Evolutionary conservation across 345 rosid species (phyloP), one percentile per base, ranked within the genome.

Genomic region (Heritiera fomes): DNA sequence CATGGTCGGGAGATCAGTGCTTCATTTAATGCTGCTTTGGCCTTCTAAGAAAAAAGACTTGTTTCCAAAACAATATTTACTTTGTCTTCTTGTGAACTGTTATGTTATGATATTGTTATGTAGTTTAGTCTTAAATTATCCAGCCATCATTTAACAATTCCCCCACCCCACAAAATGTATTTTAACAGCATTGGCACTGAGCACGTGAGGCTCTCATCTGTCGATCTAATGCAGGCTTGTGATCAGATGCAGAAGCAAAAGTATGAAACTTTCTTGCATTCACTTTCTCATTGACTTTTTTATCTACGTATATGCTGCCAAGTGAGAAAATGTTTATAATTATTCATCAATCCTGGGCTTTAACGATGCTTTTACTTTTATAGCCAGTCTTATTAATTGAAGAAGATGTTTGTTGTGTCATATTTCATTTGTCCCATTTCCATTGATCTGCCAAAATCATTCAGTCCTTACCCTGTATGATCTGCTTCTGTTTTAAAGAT

Each of bases 121-220:
- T 55, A 5, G 11, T 68, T 38, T 30, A 77, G 38, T 64, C 32
- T 28, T 23, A 7, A 49, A 23, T 45, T 50, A 71, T 56, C 23
- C 41, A 13, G 17, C 40, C 30, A n/a, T 47, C 11, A 53, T 46
- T 50, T 53, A 53, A 5, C 2, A 28, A 14, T 67, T 77, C 62
- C 46, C 46, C 46, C 7, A 1, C 45, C 17, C 30, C 28, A 53
- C 49, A 41, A 49, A 43, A 32, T 64, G 61, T 23, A 47, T 66
- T 72, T 53, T 65, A 73, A 64, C 82, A 88, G 91, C 52, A 81
- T 89, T 43, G 91, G 92, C 1, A 87, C 85, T 8, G 88, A 83
- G 79, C 87, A 82, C 18, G 65, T 89, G 83, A 86, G 85, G 82
- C 83, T 78, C 46, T 80, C 91, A 72, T 81, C 87, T 65, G 65